These are phyloP conservation scores for Boletus coccyginus DNA, from an alignment of 768 basidiomycete genomes.

Conservation along the genomic window DNA sequence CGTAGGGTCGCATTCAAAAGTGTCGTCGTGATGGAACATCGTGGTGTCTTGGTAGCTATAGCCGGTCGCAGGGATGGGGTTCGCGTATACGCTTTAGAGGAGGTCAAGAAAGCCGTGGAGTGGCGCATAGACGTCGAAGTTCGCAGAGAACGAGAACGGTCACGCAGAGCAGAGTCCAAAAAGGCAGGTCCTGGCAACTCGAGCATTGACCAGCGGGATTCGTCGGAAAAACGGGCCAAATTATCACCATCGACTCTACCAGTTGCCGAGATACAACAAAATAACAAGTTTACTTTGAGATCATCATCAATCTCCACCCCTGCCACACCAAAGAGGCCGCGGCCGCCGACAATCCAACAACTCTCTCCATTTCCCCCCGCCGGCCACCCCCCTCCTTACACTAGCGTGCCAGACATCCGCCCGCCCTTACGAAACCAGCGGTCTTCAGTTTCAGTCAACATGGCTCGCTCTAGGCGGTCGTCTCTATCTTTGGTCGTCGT, in stretches of 20 bases:
- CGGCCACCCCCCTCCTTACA: constrained; percentile 72
- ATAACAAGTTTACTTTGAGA: constrained; percentile 17
- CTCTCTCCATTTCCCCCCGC: constrained; percentile 26
- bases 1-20: constrained; percentile 80
- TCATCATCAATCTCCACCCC: constrained; percentile 19
- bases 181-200: constrained; percentile 39
- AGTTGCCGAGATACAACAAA: constrained; percentile 28
- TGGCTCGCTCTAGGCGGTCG: constrained; percentile 45
- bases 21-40: constrained; percentile 91
- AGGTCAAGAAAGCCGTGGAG: constrained; percentile 81
- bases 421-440: constrained; percentile 38
- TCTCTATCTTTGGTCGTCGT: constrained; percentile 64
- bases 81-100: constrained; percentile 84
- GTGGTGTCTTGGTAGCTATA: constrained; percentile 87
- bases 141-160: constrained; percentile 69
- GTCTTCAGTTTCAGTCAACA: constrained; percentile 42
- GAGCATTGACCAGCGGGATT: constrained; percentile 38
- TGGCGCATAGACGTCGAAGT: constrained; percentile 84
- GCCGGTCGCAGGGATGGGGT: constrained; percentile 85
- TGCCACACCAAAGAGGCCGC: constrained; percentile 22
- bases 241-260: constrained; percentile 50
- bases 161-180: constrained; percentile 65
- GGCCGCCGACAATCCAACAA: constrained; percentile 27
- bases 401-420: constrained; percentile 30
- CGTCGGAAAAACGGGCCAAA: constrained; percentile 48